Conservation (phyloP, 2,329 filamentous ascomycete species). For the Claviceps sp. region DNA sequence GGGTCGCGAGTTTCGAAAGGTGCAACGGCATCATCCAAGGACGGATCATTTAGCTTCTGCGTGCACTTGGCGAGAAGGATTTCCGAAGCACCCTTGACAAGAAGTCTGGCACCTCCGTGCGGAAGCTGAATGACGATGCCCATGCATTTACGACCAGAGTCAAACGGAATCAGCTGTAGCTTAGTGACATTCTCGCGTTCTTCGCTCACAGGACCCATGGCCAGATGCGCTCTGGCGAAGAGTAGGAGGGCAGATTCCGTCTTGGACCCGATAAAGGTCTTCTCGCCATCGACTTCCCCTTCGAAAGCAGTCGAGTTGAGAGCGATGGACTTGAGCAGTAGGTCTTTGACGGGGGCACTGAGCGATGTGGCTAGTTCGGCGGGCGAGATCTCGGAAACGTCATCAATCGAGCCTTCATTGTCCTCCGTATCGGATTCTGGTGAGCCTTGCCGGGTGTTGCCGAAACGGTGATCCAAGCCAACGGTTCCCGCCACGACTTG, state of each 20-base stretch:
- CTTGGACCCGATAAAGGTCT: constrained; percentile 62
- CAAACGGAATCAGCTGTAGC: constrained; percentile 60
- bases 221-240: constrained; percentile 52
- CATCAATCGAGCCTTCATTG: constrained; percentile 13
- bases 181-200: constrained; percentile 46
- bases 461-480: constrained; percentile 42
- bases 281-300: constrained; percentile 52
- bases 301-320: constrained; percentile 66
- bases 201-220: constrained; percentile 50
- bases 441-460: constrained; percentile 21
- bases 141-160: constrained; percentile 64
- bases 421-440: constrained; percentile 12
- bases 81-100: constrained; percentile 52
- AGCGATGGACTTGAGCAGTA: constrained; percentile 46
- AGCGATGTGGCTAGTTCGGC: constrained; percentile 35
- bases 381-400: constrained; percentile 25
- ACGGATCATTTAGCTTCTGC: constrained; percentile 35
- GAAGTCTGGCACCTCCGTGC: constrained; percentile 39
- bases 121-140: constrained; percentile 41
- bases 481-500: constrained; percentile 49
- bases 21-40: constrained; percentile 26
- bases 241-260: constrained; percentile 64
- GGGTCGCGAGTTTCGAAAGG: constrained; percentile 39
- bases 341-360: constrained; percentile 31
- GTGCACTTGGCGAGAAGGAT: constrained; percentile 46